These are phyloP conservation scores for Cyberlindnera meyerae DNA, from an alignment of 805 yeast species.

Conservation along the genomic window DNA sequence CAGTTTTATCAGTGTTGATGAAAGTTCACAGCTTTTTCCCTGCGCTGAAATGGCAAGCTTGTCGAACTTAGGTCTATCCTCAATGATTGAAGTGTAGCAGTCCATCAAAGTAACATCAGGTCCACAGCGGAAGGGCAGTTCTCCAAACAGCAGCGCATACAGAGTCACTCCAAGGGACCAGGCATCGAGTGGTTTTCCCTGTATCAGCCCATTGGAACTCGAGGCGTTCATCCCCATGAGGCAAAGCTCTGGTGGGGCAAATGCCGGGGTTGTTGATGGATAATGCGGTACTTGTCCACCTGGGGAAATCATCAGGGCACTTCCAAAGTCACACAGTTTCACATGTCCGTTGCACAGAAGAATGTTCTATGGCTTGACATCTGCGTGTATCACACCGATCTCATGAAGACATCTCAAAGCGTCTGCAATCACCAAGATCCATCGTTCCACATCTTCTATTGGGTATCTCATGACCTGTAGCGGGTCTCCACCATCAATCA, in stretches of 20 bases:
- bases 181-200: slow-evolving; percentile 8
- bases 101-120: background rate
- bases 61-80: background rate
- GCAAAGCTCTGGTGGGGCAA: slow-evolving; percentile 12
- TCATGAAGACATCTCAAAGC: slow-evolving; percentile 1
- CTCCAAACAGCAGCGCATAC: slow-evolving; percentile 6
- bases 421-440: slow-evolving; percentile 4
- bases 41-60: too few species aligned
- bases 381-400: slow-evolving; percentile 6
- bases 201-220: background rate
- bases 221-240: slow-evolving; percentile 1
- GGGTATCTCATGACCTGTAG: slow-evolving; percentile 5
- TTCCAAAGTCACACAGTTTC: slow-evolving; percentile 10
- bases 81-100: background rate
- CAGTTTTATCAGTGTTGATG: too few species aligned
- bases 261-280: slow-evolving; percentile 10
- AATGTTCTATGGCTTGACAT: slow-evolving; percentile 13
- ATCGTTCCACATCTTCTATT: background rate
- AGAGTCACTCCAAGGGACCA: slow-evolving; percentile 11
- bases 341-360: slow-evolving; percentile 3
- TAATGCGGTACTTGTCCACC: slow-evolving; percentile 1
- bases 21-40: too few species aligned
- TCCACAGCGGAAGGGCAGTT: slow-evolving; percentile 4
- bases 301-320: background rate
- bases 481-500: slow-evolving; percentile 11